phyloP scores from a whole-genome alignment of 2,329 filamentous ascomycete genomes.

The Zymoseptoria passerinii region DNA sequence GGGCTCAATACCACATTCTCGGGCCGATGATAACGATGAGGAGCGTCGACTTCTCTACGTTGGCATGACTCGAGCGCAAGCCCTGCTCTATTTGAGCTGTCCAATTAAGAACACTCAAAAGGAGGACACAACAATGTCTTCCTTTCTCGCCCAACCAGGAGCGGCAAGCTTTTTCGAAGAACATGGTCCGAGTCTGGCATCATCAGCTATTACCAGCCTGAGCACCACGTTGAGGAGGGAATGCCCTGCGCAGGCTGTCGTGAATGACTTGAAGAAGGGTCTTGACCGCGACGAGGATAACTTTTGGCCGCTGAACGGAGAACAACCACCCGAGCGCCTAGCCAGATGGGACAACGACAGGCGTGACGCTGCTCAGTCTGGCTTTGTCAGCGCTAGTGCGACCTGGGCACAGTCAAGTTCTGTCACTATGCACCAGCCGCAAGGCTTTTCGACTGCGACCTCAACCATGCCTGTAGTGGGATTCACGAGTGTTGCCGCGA shows the following conservation, averaged over 20 bases:
- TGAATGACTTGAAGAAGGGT: constrained; percentile 41
- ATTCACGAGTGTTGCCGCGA: constrained; percentile 31
- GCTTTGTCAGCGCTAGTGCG: constrained; percentile 13
- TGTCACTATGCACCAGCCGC: constrained; percentile 21
- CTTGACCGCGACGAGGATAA: constrained; percentile 59
- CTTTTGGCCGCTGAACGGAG: constrained; percentile 57
- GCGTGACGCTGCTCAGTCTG: background rate
- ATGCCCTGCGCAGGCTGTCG: constrained; percentile 48
- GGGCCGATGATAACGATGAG: constrained; percentile 78
- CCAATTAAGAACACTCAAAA: constrained; percentile 58
- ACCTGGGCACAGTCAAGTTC: constrained; percentile 12
- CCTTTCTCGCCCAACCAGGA: constrained; percentile 55
- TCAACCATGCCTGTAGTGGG: constrained; percentile 22
- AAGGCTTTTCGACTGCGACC: constrained; percentile 23
- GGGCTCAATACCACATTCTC: constrained; percentile 81
- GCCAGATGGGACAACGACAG: constrained; percentile 32
- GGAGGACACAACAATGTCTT: constrained; percentile 58
- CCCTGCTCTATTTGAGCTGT: constrained; percentile 75
- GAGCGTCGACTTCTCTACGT: constrained; percentile 87
- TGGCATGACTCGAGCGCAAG: constrained; percentile 89
- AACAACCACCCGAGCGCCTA: constrained; percentile 32
- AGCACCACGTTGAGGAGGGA: constrained; percentile 61
- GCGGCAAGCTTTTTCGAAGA: constrained; percentile 48
- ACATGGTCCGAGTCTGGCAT: constrained; percentile 62
- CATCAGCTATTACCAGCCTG: constrained; percentile 54